A percentile compares a stretch with the other conserved stretches of the same genome.
phyloP scores from a whole-genome alignment of 2,329 filamentous ascomycete species.

The Pseudogymnoascus sp. region DNA sequence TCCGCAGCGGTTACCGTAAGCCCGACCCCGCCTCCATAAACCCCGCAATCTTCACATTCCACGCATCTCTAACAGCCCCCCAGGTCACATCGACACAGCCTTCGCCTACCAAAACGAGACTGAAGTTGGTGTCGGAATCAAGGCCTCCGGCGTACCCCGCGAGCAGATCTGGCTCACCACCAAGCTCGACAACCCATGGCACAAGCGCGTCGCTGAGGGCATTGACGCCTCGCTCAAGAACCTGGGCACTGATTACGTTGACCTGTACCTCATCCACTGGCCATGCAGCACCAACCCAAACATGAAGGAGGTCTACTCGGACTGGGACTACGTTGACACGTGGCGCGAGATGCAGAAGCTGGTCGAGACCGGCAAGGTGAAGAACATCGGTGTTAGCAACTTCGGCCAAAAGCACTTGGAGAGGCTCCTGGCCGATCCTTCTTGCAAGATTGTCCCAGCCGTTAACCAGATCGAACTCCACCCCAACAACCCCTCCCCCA shows the following conservation, averaged over 20 bases:
- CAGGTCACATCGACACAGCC: slow-evolving; percentile 63
- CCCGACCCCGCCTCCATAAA: slow-evolving; percentile 52
- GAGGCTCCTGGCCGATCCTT: slow-evolving; percentile 61
- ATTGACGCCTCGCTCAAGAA: slow-evolving; percentile 53
- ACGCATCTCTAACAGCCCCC: not conserved
- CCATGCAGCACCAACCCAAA: slow-evolving; percentile 56
- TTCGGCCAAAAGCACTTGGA: slow-evolving; percentile 76
- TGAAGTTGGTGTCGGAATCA: slow-evolving; percentile 60
- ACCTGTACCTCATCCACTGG: slow-evolving; percentile 69
- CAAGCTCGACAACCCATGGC: slow-evolving; percentile 76
- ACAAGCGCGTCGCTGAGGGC: slow-evolving; percentile 59
- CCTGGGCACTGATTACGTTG: slow-evolving; percentile 58
- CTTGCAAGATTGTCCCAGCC: slow-evolving; percentile 54
- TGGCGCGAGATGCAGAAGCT: slow-evolving; percentile 68
- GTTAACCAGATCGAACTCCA: slow-evolving; percentile 81
- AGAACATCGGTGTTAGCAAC: slow-evolving; percentile 81
- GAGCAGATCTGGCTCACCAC: slow-evolving; percentile 66
- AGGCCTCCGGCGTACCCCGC: slow-evolving; percentile 56
- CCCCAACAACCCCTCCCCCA: slow-evolving; percentile 73
- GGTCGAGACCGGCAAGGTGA: slow-evolving; percentile 60
- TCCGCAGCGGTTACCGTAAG: slow-evolving; percentile 64
- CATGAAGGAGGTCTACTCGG: slow-evolving; percentile 59
- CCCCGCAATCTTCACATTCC: slow-evolving; percentile 9
- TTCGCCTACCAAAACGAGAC: slow-evolving; percentile 71
- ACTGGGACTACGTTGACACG: slow-evolving; percentile 79